Evolutionary conservation across 2,329 filamentous ascomycete species (phyloP), one percentile per base, ranked within the genome.

Genomic region (Botryosphaeria agaves): DNA sequence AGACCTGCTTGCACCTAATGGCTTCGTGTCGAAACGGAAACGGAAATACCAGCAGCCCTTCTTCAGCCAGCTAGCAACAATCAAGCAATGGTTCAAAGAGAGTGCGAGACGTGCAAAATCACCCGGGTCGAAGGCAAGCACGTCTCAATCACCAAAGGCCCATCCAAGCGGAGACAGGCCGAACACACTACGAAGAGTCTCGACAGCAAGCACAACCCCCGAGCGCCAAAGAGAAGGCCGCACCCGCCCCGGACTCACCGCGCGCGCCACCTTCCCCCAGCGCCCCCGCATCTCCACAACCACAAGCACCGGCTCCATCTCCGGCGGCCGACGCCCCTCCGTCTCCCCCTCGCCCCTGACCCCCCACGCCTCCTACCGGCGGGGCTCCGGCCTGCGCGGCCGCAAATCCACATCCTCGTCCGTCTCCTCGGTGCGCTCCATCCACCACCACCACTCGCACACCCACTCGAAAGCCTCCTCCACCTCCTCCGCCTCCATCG

Each of bases 331-430:
- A 45, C 70, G 83, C 11, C 78, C 83, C 36, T 93, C 84, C 0
- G 57, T 91, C 7, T 92, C 83, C 0, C 89, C 89, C 0, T 77
- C 76, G 3, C 87, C 89, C 0, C 53, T 94, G 24, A 95, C 89
- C 1, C 87, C 89, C 3, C 77, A 84, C 23, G 84, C 82, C 4
- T 81, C 80, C 1, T 78, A 91, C 44, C 74, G 89, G 7, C 77
- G 84, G 20, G 73, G 82, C 2, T 92, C 83, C 4, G 85, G 87
- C 18, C 66, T 95, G 26, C 72, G 85, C 17, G 87, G 89, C 21
- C 73, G 89, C 36, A 95, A 95, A 51, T 95, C 87, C 1, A 98
- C 89, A 0, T 94, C 84, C 0, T 93, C 84, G 0, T 95, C 85
- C 0, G 75, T 98, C 11, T 94, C 84, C 1, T 93, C 84, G 0